Conservation (phyloP, 2,329 filamentous ascomycete species). For the Paecilomyces fulvus region DNA sequence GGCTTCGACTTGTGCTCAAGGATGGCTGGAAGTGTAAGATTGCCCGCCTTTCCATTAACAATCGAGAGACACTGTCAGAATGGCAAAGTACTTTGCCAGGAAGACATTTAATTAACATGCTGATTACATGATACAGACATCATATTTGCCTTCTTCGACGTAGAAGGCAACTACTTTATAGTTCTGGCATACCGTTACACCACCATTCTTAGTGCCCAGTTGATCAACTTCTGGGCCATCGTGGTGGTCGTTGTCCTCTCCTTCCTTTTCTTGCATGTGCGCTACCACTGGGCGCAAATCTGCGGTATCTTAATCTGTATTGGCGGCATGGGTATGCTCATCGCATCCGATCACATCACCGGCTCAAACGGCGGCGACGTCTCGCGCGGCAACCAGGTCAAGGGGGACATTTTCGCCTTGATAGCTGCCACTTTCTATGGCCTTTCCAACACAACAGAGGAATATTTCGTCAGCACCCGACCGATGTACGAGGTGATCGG, state of each 20-base stretch:
- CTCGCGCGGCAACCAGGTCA: constrained; percentile 58
- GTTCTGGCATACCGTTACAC: constrained; percentile 90
- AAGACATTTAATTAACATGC: not conserved
- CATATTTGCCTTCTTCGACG: constrained; percentile 85
- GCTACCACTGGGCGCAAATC: constrained; percentile 82
- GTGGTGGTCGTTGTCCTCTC: constrained; percentile 82
- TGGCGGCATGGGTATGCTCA: constrained; percentile 79
- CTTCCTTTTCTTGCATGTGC: constrained; percentile 72
- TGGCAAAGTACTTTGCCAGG: not conserved
- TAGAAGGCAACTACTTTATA: constrained; percentile 96
- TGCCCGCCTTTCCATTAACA: not conserved
- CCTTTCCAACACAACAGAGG: constrained; percentile 81
- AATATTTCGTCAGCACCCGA: constrained; percentile 80
- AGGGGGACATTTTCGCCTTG: constrained; percentile 87
- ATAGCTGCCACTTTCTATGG: constrained; percentile 88
- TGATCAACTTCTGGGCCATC: constrained; percentile 99
- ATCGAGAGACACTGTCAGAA: not conserved
- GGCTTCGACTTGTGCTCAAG: constrained; percentile 52
- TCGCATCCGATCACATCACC: constrained; percentile 80
- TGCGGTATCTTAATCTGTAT: constrained; percentile 82
- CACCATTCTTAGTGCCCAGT: constrained; percentile 82
- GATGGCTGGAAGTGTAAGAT: constrained; percentile 75
- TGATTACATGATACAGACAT: constrained; percentile 45
- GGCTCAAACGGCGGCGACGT: constrained; percentile 58
- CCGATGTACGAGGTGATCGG: constrained; percentile 90